Percentiles rank a stretch among this genome's conserved stretches.
Conservation (phyloP, 2,329 filamentous ascomycete genomes). For the Claviceps digitariae region DNA sequence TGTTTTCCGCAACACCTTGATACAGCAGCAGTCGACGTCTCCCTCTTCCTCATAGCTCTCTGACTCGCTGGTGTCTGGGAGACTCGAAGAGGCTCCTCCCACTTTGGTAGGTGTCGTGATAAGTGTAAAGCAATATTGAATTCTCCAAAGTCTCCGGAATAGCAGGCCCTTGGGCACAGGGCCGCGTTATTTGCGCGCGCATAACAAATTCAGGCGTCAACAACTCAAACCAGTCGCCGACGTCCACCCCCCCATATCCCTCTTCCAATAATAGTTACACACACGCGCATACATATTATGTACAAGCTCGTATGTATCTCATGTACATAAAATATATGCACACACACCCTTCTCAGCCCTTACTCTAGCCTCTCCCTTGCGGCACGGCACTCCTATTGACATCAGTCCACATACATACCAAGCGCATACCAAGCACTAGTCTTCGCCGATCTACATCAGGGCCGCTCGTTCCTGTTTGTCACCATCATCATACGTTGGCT, state of each 20-base stretch:
- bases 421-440: background rate
- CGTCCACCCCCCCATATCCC: background rate
- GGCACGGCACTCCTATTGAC: background rate
- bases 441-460: background rate
- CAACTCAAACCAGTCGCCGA: slow-evolving; percentile 9
- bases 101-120: background rate
- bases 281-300: no score
- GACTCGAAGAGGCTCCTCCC: background rate
- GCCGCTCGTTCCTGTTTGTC: background rate
- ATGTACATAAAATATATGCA: background rate
- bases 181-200: background rate
- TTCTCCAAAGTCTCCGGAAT: background rate
- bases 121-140: background rate
- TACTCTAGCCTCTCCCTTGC: background rate
- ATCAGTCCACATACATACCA: background rate
- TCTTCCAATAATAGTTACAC: background rate
- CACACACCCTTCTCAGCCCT: background rate
- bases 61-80: background rate
- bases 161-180: background rate
- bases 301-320: no score
- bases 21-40: background rate
- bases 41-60: background rate
- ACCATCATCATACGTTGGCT: background rate
- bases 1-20: background rate
- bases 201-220: slow-evolving; percentile 11